Evolutionary conservation across 371 early-diverging fungal species (phyloP).

Genomic region (Mucor saturninus): DNA sequence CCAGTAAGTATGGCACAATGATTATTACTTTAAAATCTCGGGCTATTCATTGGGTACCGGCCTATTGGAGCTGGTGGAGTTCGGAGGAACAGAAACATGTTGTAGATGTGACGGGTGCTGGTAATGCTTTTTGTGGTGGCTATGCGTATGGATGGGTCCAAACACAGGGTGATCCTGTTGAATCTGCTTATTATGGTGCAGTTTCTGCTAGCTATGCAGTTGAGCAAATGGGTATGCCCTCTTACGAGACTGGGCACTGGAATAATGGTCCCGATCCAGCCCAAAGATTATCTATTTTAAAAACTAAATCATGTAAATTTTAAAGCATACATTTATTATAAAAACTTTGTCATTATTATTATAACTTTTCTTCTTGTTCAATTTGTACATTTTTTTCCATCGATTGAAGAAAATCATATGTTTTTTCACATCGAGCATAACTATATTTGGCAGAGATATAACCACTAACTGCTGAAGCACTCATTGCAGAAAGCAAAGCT

Average conservation of each 20-base stretch:
- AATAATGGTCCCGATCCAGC: constrained; percentile 35
- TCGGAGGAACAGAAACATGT: constrained; percentile 19
- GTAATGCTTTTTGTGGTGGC: constrained; percentile 56
- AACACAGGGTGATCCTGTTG: constrained; percentile 31
- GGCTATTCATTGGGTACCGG: constrained; percentile 34
- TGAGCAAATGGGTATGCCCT: constrained; percentile 52
- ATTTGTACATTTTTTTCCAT: constrained; percentile 11
- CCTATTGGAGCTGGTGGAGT: constrained; percentile 34
- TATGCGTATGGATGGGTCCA: constrained; percentile 38
- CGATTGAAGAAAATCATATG: constrained; percentile 21
- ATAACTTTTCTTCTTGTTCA: neutral
- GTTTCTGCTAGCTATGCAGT: constrained; percentile 49
- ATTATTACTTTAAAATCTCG: neutral
- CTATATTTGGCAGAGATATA: constrained; percentile 26
- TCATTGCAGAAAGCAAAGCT: constrained; percentile 23
- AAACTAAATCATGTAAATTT: constrained; percentile 14
- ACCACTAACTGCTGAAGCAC: constrained; percentile 22
- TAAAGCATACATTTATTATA: neutral
- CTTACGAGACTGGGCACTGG: constrained; percentile 25
- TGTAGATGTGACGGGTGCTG: constrained; percentile 54
- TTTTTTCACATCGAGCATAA: constrained; percentile 22
- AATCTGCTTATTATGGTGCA: constrained; percentile 43
- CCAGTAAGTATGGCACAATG: constrained; percentile 42
- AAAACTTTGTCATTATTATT: neutral
- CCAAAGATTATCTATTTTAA: constrained; percentile 26